A percentile compares a stretch with the other conserved stretches of the same genome.
These are phyloP conservation scores for Verruconis gallopava DNA, from an alignment of 2,329 filamentous ascomycete genomes.

Conservation along the genomic window DNA sequence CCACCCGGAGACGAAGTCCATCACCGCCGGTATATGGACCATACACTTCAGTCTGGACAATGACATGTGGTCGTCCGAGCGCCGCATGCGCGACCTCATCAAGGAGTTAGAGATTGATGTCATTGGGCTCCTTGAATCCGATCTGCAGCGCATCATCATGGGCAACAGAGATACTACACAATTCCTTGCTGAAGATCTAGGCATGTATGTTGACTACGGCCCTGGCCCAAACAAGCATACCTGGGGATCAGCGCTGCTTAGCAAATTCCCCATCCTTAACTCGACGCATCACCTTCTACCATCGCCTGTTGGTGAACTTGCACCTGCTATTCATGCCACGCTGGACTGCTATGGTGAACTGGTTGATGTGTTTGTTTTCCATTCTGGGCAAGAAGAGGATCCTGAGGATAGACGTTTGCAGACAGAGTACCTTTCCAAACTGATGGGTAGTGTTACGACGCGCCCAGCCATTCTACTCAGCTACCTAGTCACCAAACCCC, in stretches of 20 bases:
- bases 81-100: constrained; percentile 81
- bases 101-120: constrained; percentile 96
- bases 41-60: constrained; percentile 97
- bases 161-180: constrained; percentile 95
- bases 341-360: constrained; percentile 81
- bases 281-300: constrained; percentile 92
- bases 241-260: constrained; percentile 85
- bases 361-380: constrained; percentile 94
- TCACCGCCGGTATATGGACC: constrained; percentile 96
- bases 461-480: constrained; percentile 76
- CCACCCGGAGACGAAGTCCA: constrained; percentile 71
- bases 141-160: constrained; percentile 97
- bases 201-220: constrained; percentile 97
- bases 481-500: constrained; percentile 83
- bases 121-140: constrained; percentile 83
- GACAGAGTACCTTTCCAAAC: constrained; percentile 66
- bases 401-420: constrained; percentile 81
- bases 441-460: constrained; percentile 65
- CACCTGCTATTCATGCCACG: constrained; percentile 93
- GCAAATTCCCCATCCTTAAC: constrained; percentile 95
- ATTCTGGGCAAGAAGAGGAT: constrained; percentile 96
- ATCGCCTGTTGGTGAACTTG: constrained; percentile 85
- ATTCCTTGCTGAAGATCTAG: constrained; percentile 86
- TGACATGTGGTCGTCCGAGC: constrained; percentile 96
- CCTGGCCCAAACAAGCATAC: constrained; percentile 98